A percentile compares a stretch with the other conserved stretches of the same genome.
Conservation (phyloP, 345 rosid species). For the Gossypium raimondii region DNA sequence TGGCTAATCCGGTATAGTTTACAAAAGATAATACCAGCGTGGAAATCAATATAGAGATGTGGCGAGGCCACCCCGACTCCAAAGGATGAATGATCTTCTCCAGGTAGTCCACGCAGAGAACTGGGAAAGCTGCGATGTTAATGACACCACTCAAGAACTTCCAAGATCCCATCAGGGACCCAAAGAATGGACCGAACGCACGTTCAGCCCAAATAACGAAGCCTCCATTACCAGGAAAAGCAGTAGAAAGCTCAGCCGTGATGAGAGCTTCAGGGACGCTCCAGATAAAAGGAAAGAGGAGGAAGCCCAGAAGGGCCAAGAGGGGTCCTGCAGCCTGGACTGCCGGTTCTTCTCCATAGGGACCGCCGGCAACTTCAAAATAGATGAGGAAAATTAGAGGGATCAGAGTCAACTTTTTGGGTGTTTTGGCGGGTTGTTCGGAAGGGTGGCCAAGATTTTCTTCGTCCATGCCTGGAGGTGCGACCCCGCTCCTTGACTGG, state of each 20-base stretch:
- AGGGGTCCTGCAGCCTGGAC: background rate
- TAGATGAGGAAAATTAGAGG: background rate
- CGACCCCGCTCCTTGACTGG: too few relatives aligned
- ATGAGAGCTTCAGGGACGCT: background rate
- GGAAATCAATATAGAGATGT: background rate
- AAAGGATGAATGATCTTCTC: background rate
- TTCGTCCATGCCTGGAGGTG: background rate
- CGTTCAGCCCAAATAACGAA: background rate
- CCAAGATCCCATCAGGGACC: background rate
- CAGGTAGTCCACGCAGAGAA: background rate
- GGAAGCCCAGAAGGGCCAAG: background rate
- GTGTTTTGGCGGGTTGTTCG: background rate
- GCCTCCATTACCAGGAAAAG: background rate
- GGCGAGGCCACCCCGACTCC: background rate
- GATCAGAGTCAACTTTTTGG: background rate
- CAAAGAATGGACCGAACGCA: background rate
- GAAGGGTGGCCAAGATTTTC: background rate
- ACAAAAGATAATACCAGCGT: background rate
- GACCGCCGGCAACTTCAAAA: background rate
- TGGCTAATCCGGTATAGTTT: background rate
- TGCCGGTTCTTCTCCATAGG: background rate
- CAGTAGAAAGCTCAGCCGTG: background rate
- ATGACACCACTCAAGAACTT: background rate
- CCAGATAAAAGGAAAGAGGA: background rate
- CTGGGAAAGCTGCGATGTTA: background rate